Evolutionary conservation across 2,329 filamentous ascomycete species (phyloP), one percentile per base, ranked within the genome.

Genomic region (Esteya vermicola): DNA sequence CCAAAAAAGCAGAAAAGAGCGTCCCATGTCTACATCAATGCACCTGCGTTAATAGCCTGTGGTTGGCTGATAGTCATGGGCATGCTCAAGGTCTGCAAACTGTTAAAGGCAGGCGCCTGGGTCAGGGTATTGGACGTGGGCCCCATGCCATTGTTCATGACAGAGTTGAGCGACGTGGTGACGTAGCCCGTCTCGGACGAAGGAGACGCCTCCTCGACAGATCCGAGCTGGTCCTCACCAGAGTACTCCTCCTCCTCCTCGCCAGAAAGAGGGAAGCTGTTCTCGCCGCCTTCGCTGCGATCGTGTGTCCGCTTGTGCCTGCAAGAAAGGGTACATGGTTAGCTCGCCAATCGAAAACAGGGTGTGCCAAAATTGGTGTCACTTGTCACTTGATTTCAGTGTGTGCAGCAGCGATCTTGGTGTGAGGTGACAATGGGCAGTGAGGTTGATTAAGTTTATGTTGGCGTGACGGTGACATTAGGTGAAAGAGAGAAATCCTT

Each of bases 181-280:
- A 72, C 57, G 55, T 81, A 83, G 40, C 75, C 75, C 48, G 69
- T 65, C 48, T 82, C 77, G 0, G 80, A 83, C 36, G 72, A 76
- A 14, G 84, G 81, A 12, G 82, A 86, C 16, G 81, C 77, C 47
- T 88, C 82, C 47, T 85, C 84, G 22, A 88, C 72, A 30, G 84
- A 80, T 39, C 81, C 81, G 41, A 89, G 76, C 23, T 88, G 82
- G 50, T 91, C 84, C 48, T 93, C 85, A 45, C 89, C 85, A 27
- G 75, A 78, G 51, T 70, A 78, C 40, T 91, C 83, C 53, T 93
- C 85, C 50, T 89, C 76, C 34, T 93, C 85, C 51, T 93, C 86
- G 42, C 89, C 86, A 30, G 81, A 81, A 44, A 78, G 70, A 54
- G 70, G 71, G 52, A 78, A 68, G 43, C 58, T 58, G 38, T 65